Percentiles rank a stretch among this genome's conserved stretches.
Evolutionary conservation across 495 filamentous ascomycete species (phyloP).

Genomic region (Talaromyces adpressus): DNA sequence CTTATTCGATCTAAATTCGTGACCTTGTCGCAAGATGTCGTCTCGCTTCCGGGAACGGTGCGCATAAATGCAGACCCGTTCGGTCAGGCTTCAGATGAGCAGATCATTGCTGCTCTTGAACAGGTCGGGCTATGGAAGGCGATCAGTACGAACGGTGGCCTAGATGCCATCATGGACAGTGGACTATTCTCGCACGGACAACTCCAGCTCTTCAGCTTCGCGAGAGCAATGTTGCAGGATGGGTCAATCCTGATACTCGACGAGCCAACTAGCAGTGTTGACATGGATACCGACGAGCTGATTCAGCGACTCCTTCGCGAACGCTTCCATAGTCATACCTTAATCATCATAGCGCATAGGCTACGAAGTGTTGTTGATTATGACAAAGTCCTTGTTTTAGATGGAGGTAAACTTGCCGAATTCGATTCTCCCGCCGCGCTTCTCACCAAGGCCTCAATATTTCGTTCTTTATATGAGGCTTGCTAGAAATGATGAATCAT

Average conservation of each 20-base stretch:
- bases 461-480: background rate
- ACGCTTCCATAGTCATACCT: constrained; percentile 17
- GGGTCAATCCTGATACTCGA: constrained; percentile 36
- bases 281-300: constrained; percentile 23
- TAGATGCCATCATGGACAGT: constrained; percentile 29
- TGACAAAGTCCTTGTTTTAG: constrained; percentile 26
- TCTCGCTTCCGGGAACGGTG: constrained; percentile 34
- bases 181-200: constrained; percentile 37
- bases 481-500: background rate
- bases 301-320: constrained; percentile 25
- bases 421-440: constrained; percentile 13
- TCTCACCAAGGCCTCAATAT: background rate
- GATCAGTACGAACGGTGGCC: constrained; percentile 30
- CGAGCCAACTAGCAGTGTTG: constrained; percentile 39
- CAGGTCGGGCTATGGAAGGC: constrained; percentile 31
- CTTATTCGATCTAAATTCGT: constrained; percentile 28
- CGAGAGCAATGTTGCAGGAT: constrained; percentile 28
- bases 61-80: constrained; percentile 40
- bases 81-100: constrained; percentile 21
- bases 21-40: constrained; percentile 41
- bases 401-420: constrained; percentile 25
- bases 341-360: constrained; percentile 29
- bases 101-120: constrained; percentile 30
- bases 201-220: constrained; percentile 39
- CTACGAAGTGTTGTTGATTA: constrained; percentile 29